Evolutionary conservation across 2,329 filamentous ascomycete genomes (phyloP).

Genomic region (Ophiosphaerella narmari): DNA sequence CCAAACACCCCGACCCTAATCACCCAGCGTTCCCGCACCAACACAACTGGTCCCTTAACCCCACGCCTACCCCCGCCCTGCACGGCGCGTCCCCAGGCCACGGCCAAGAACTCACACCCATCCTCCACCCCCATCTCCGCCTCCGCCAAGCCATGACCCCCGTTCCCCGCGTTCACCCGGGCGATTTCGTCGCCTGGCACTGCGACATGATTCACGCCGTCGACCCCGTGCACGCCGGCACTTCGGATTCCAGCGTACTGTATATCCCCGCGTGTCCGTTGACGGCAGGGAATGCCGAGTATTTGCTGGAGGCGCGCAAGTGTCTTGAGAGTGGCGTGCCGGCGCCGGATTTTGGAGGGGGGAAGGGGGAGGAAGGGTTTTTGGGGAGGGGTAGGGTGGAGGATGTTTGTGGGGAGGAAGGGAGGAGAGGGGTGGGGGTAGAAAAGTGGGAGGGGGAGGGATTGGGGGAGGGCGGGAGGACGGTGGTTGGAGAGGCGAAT

Average conservation of each 20-base stretch:
- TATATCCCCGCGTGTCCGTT: constrained; percentile 89
- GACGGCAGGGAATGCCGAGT: constrained; percentile 73
- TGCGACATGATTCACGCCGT: constrained; percentile 83
- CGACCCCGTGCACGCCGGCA: constrained; percentile 75
- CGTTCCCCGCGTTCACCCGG: constrained; percentile 69
- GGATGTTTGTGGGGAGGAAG: constrained; percentile 44
- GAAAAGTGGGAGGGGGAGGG: constrained; percentile 54
- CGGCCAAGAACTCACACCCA: constrained; percentile 68
- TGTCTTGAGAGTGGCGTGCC: constrained; percentile 67
- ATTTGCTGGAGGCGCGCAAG: constrained; percentile 71
- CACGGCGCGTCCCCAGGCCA: constrained; percentile 72
- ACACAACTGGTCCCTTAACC: constrained; percentile 65
- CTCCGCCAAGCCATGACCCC: constrained; percentile 72
- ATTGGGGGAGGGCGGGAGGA: constrained; percentile 57
- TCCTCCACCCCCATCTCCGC: constrained; percentile 71
- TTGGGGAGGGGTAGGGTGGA: constrained; percentile 47
- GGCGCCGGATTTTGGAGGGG: constrained; percentile 58
- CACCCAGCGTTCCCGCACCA: constrained; percentile 50
- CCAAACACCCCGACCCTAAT: constrained; percentile 47
- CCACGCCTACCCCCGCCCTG: constrained; percentile 61
- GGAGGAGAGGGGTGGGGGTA: constrained; percentile 62
- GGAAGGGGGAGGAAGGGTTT: constrained; percentile 65
- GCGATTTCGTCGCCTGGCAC: constrained; percentile 80
- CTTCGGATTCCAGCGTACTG: constrained; percentile 76
- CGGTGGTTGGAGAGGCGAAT: constrained; percentile 59